A percentile compares a stretch with the other conserved stretches of the same genome.
Conservation (phyloP, 768 basidiomycete species). For the Boletellus ananiceps region DNA sequence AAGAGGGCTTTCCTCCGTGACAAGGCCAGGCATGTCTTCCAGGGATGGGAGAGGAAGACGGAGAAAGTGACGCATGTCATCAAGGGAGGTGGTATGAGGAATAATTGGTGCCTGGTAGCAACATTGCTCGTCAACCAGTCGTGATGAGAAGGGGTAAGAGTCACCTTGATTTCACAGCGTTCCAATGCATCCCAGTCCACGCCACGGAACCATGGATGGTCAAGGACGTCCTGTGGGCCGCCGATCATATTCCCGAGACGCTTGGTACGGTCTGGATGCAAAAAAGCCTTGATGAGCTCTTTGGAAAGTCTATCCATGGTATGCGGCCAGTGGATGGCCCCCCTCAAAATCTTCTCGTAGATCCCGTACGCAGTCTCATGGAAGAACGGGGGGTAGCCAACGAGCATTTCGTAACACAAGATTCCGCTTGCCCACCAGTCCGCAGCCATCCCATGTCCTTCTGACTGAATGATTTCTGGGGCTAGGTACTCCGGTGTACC, state of each 20-base stretch:
- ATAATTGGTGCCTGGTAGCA: slow-evolving; percentile 73
- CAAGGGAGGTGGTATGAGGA: slow-evolving; percentile 71
- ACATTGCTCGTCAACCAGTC: not conserved
- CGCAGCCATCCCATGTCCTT: slow-evolving; percentile 96
- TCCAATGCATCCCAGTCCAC: slow-evolving; percentile 91
- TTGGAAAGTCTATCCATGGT: slow-evolving; percentile 86
- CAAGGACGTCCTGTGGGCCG: slow-evolving; percentile 85
- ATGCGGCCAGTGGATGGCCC: slow-evolving; percentile 86
- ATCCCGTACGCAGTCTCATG: slow-evolving; percentile 97
- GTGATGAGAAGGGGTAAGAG: slow-evolving; percentile 22
- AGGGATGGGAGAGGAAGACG: slow-evolving; percentile 69
- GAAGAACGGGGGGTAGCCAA: slow-evolving; percentile 97
- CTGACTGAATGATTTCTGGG: slow-evolving; percentile 96
- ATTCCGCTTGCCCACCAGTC: slow-evolving; percentile 99
- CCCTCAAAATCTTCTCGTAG: slow-evolving; percentile 94
- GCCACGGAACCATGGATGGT: slow-evolving; percentile 93
- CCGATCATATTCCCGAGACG: slow-evolving; percentile 91
- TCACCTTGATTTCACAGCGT: slow-evolving; percentile 78
- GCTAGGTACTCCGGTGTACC: slow-evolving; percentile 96
- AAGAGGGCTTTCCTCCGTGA: slow-evolving; percentile 55
- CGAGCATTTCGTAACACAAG: slow-evolving; percentile 97
- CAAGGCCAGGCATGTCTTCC: slow-evolving; percentile 78
- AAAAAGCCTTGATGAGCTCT: slow-evolving; percentile 81
- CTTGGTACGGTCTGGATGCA: slow-evolving; percentile 89
- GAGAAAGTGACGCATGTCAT: slow-evolving; percentile 85